These are phyloP conservation scores for Septoria linicola DNA, from an alignment of 2,329 filamentous ascomycete genomes.

Conservation along the genomic window DNA sequence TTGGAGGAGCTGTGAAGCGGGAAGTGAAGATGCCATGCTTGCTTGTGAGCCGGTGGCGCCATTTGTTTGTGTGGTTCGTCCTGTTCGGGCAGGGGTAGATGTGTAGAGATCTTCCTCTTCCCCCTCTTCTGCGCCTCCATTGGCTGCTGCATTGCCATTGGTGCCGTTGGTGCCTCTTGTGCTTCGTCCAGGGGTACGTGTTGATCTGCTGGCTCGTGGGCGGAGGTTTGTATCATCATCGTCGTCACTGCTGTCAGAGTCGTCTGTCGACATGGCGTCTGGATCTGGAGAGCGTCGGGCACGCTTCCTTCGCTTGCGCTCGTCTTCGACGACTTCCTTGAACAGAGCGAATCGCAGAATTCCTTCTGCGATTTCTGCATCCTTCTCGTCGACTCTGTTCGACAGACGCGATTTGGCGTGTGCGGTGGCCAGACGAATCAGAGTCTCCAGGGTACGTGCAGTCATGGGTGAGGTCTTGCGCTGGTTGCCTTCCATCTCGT, in stretches of 20 bases:
- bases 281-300: conserved; percentile 62
- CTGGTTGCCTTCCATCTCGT: conserved; percentile 92
- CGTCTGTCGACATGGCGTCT: conserved; percentile 56
- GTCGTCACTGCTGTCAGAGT: conserved; percentile 57
- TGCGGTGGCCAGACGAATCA: conserved; percentile 96
- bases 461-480: conserved; percentile 93
- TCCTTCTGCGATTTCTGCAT: conserved; percentile 81
- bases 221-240: conserved; percentile 51
- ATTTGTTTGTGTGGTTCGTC: conserved; percentile 34
- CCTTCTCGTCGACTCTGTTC: conserved; percentile 81
- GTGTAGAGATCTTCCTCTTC: conserved; percentile 57
- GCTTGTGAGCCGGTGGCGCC: conserved; percentile 50
- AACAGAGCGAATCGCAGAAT: conserved; percentile 94
- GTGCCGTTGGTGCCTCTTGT: conserved; percentile 23
- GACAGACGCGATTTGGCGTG: conserved; percentile 92
- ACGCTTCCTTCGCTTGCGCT: conserved; percentile 80
- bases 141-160: conserved; percentile 33
- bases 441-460: conserved; percentile 91
- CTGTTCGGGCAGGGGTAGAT: conserved; percentile 31
- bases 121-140: conserved; percentile 42
- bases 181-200: conserved; percentile 30
- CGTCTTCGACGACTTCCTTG: conserved; percentile 81
- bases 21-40: conserved; percentile 77
- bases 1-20: conserved; percentile 66
- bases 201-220: conserved; percentile 32